Conservation (phyloP, 2,329 filamentous ascomycete species). For the Coleophoma eucalyptorum region DNA sequence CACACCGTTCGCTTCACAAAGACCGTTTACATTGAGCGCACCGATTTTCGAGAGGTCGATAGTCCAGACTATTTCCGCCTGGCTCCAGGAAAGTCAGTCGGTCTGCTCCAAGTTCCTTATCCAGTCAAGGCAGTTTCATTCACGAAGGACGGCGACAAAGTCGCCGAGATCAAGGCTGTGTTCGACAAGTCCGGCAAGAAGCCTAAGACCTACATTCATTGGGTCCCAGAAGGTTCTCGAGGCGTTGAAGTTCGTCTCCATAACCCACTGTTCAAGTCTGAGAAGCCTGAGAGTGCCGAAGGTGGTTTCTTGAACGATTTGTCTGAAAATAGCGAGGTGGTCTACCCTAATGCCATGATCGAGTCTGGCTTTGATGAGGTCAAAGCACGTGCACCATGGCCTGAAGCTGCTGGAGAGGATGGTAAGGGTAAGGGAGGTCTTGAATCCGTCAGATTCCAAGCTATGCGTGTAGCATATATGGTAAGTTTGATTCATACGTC, state of each 20-base stretch:
- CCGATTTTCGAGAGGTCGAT: constrained; percentile 72
- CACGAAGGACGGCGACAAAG: constrained; percentile 58
- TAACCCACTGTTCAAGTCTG: constrained; percentile 80
- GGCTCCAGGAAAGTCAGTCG: constrained; percentile 70
- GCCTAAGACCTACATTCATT: constrained; percentile 85
- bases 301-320: constrained; percentile 82
- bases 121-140: constrained; percentile 67
- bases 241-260: constrained; percentile 75
- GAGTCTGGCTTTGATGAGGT: constrained; percentile 83
- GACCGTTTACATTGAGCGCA: constrained; percentile 80
- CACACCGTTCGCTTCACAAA: constrained; percentile 64
- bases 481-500: constrained; percentile 10
- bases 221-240: constrained; percentile 70
- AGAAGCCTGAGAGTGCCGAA: constrained; percentile 72
- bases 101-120: constrained; percentile 67
- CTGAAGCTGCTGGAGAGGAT: constrained; percentile 65
- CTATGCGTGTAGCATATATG: constrained; percentile 76
- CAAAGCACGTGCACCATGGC: constrained; percentile 71
- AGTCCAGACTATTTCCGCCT: constrained; percentile 75
- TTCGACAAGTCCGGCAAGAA: constrained; percentile 69
- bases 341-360: constrained; percentile 75
- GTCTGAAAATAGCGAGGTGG: constrained; percentile 76
- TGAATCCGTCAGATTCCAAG: constrained; percentile 86
- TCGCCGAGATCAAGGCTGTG: constrained; percentile 63
- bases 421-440: constrained; percentile 58